Evolutionary conservation across 768 basidiomycete species (phyloP).

Genomic region (Mycena latifolia): DNA sequence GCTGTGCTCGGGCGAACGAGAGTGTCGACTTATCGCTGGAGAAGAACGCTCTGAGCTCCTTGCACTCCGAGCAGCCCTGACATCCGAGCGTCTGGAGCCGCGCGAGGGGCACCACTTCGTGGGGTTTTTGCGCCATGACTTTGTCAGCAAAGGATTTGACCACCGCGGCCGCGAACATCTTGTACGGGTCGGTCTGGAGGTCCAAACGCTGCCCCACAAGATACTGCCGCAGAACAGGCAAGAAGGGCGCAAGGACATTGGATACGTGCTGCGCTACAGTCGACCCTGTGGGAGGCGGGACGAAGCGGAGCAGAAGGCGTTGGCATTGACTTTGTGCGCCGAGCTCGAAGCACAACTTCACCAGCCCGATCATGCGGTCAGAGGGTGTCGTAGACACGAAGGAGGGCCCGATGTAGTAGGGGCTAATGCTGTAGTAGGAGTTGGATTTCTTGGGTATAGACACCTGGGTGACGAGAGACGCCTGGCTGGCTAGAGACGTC

Average conservation of each 20-base stretch:
- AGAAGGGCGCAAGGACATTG: slow-evolving; percentile 27
- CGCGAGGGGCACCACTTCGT: slow-evolving; percentile 11
- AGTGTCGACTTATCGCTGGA: slow-evolving; percentile 1
- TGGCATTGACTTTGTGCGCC: not conserved
- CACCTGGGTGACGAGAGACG: too few relatives aligned
- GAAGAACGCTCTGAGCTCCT: slow-evolving; percentile 24
- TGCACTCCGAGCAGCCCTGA: slow-evolving; percentile 25
- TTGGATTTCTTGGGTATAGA: too few relatives aligned
- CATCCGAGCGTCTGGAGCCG: slow-evolving; percentile 22
- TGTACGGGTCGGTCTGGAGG: slow-evolving; percentile 26
- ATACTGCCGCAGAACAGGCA: slow-evolving; percentile 24
- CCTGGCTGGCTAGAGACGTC: too few relatives aligned
- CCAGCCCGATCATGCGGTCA: slow-evolving; percentile 7
- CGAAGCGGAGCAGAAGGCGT: slow-evolving; percentile 7
- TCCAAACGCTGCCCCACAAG: slow-evolving; percentile 1
- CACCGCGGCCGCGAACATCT: slow-evolving; percentile 30
- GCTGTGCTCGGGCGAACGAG: slow-evolving; percentile 1
- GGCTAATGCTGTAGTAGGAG: too few relatives aligned
- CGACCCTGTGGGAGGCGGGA: slow-evolving; percentile 12
- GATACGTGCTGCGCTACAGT: slow-evolving; percentile 23
- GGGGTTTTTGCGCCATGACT: slow-evolving; percentile 30
- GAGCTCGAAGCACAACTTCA: slow-evolving; percentile 32
- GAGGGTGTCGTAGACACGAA: too few relatives aligned
- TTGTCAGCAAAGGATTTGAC: slow-evolving; percentile 27
- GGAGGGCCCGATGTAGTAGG: too few relatives aligned